These are phyloP conservation scores for Neonectria punicea DNA, from an alignment of 2,329 filamentous ascomycete genomes.

Conservation along the genomic window DNA sequence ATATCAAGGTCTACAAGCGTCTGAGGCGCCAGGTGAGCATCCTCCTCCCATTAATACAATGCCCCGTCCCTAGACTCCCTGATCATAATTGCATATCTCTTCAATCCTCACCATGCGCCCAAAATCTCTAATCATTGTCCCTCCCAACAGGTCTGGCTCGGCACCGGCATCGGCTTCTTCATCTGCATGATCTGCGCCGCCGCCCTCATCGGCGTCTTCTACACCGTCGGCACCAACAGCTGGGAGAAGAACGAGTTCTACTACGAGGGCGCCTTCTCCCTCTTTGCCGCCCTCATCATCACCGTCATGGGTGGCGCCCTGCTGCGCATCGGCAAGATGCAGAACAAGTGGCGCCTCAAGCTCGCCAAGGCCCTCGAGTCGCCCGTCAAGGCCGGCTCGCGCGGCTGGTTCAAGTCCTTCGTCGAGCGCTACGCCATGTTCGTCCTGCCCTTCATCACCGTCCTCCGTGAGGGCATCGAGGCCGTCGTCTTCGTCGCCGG, in stretches of 20 bases:
- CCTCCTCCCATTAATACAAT: not conserved
- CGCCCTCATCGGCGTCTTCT: constrained; percentile 78
- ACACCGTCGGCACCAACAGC: constrained; percentile 70
- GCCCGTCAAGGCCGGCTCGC: constrained; percentile 55
- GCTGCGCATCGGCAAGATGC: constrained; percentile 83
- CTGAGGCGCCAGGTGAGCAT: constrained; percentile 70
- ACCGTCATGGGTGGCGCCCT: constrained; percentile 83
- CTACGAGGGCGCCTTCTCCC: constrained; percentile 82
- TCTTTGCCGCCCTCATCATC: constrained; percentile 83
- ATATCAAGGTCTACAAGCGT: constrained; percentile 72
- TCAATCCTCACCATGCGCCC: not conserved
- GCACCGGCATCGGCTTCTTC: constrained; percentile 69
- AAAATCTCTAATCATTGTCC: not conserved
- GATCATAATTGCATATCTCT: not conserved
- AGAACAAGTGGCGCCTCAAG: constrained; percentile 89
- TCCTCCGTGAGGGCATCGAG: constrained; percentile 87
- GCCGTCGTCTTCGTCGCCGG: constrained; percentile 88
- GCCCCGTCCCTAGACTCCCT: not conserved
- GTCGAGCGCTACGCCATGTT: constrained; percentile 88
- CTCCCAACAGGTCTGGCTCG: constrained; percentile 65
- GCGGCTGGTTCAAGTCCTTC: constrained; percentile 67
- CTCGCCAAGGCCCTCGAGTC: constrained; percentile 74
- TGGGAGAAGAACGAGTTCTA: constrained; percentile 78
- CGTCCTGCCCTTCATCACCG: constrained; percentile 84
- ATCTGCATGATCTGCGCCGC: constrained; percentile 73